Evolutionary conservation across 768 basidiomycete genomes (phyloP), one percentile per base, ranked within the genome.

Genomic region (Podaxis sp.): DNA sequence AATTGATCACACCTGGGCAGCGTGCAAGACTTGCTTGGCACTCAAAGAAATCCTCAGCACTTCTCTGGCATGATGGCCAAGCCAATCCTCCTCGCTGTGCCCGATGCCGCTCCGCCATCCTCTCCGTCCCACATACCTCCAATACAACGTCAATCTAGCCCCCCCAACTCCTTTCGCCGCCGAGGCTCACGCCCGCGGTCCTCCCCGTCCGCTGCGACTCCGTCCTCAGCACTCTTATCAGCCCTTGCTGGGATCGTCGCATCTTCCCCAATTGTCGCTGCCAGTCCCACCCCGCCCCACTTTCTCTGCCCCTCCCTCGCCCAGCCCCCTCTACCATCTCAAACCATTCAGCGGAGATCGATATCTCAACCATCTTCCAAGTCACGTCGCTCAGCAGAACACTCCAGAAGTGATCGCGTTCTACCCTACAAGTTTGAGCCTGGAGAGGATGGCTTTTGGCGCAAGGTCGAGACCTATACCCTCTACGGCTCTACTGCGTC

Each of bases 401-500:
- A 9, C 5, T 24, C 60, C 4, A 33, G 33, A 19, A n/a, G 50
- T 17, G 36, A 63, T 41, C 70, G 72, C 61, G 69, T 69, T 58
- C 61, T 90, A n/a, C 85, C 89, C 27, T 80, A 83, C 68, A 84
- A 75, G 68, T 91, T 80, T 70, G 73, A 76, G 41, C 69, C 77
- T 65, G 84, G 76, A n/a, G 40, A 72, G 11, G 86, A 88, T 75
- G 84, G 82, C 3, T 66, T 76, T 58, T 90, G 88, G 88, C 79
- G 81, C 47, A 83, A 79, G 70, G 77, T 82, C 2, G 74, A 77
- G 8, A 66, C 70, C 27, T 91, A 87, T 75, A 82, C 85, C 12
- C 73, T 90, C 41, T 90, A 87, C 66, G 90, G 90, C n/a, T 86
- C 85, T n/a, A 83, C 86, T 13, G 77, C 87, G 41, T 83, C 87